Conservation (phyloP, 2,329 filamentous ascomycete genomes). For the Pseudocercospora crystallina region DNA sequence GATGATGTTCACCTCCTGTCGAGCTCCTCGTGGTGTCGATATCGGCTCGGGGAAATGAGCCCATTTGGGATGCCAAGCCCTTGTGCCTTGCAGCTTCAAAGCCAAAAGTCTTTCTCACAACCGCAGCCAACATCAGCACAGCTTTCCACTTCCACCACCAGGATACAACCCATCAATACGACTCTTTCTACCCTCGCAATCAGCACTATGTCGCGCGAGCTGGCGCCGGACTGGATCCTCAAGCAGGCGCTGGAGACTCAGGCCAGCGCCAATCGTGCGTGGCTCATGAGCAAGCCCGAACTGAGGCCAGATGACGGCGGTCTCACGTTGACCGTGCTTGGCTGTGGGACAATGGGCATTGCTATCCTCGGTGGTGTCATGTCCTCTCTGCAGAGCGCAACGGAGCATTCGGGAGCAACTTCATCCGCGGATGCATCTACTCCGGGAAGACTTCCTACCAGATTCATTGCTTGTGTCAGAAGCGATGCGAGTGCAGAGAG, state of each 20-base stretch:
- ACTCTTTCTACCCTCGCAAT: neutral
- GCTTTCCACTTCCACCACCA: no score
- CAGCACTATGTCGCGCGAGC: conserved; percentile 24
- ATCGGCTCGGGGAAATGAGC: no score
- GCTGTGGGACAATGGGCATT: conserved; percentile 86
- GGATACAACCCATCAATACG: no score
- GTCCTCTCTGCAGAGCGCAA: conserved; percentile 59
- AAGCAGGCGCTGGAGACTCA: conserved; percentile 31
- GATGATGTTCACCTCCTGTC: no score
- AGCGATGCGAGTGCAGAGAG: conserved; percentile 67
- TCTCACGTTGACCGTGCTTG: conserved; percentile 76
- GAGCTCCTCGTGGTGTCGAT: no score
- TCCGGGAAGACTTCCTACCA: conserved; percentile 56
- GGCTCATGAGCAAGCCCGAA: conserved; percentile 22
- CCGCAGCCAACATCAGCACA: no score
- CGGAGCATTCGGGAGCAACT: conserved; percentile 22
- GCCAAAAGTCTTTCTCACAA: no score
- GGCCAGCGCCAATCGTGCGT: conserved; percentile 25
- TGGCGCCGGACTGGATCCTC: conserved; percentile 34
- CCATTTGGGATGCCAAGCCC: no score
- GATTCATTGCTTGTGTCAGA: conserved; percentile 79
- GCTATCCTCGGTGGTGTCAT: conserved; percentile 81
- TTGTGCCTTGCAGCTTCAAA: no score
- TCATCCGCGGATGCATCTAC: no score
- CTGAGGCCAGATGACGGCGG: conserved; percentile 26